Evolutionary conservation across 176 grass and related monocot species (phyloP).

Genomic region (Saccharum officinarum): DNA sequence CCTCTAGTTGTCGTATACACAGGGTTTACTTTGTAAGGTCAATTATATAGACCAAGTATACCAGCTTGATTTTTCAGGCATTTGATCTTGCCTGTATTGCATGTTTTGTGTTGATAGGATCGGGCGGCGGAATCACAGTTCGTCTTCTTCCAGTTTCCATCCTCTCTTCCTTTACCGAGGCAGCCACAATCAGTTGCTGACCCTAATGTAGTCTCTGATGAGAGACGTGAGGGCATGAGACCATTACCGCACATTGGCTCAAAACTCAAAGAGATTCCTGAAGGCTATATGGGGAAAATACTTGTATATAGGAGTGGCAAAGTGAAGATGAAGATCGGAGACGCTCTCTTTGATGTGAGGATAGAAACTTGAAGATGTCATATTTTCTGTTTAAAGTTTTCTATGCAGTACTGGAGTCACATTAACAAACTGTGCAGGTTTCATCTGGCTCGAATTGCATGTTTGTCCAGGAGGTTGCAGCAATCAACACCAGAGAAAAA

Average conservation of each 20-base stretch:
- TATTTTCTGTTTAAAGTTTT: conserved; percentile 12
- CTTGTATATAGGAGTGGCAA: conserved; percentile 76
- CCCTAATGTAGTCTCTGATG: not conserved
- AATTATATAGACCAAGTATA: not conserved
- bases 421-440: conserved; percentile 50
- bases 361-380: not conserved
- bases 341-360: conserved; percentile 77
- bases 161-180: conserved; percentile 50
- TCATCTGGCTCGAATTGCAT: conserved; percentile 60
- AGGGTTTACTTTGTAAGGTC: not conserved
- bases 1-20: not conserved
- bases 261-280: conserved; percentile 64
- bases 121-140: conserved; percentile 29
- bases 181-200: conserved; percentile 12
- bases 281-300: conserved; percentile 76
- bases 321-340: conserved; percentile 88
- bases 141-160: conserved; percentile 71
- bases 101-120: conserved; percentile 49
- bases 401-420: not conserved
- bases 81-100: conserved; percentile 3
- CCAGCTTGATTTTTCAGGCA: not conserved
- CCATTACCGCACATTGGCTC: conserved; percentile 20
- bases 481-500: conserved; percentile 68
- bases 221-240: not conserved
- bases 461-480: conserved; percentile 61